A percentile compares a stretch with the other conserved stretches of the same genome.
These are phyloP conservation scores for Pyricularia sp. DNA, from an alignment of 2,329 filamentous ascomycete species.

Conservation along the genomic window DNA sequence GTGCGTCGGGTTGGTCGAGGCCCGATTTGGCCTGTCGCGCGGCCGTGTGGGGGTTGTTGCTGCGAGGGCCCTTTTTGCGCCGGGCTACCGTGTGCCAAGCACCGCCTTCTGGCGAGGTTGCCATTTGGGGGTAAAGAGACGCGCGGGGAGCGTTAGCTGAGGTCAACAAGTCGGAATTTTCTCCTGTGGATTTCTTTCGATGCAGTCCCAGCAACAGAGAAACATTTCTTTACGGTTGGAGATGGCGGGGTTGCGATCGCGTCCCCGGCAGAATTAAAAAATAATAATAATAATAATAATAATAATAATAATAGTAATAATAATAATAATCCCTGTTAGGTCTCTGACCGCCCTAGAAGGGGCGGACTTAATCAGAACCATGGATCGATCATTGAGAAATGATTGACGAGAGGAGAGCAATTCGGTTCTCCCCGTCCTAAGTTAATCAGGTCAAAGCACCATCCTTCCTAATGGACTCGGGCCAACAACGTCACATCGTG, in stretches of 20 bases:
- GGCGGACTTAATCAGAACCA: not conserved
- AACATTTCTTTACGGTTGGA: not conserved
- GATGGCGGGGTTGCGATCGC: not conserved
- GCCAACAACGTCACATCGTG: not conserved
- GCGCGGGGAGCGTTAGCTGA: not conserved
- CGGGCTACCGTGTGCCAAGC: not conserved
- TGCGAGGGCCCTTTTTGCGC: not conserved
- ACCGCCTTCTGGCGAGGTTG: not conserved
- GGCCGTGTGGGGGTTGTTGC: not conserved
- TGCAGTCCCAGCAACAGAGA: not conserved
- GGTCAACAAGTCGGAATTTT: not conserved
- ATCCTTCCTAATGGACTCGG: no score
- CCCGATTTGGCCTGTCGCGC: not conserved
- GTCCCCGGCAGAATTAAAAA: not conserved
- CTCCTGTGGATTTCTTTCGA: not conserved
- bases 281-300: no score
- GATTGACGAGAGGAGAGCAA: not conserved
- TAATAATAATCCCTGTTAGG: not conserved
- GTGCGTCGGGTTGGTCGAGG: not conserved
- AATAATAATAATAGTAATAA: no score
- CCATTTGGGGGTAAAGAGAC: not conserved
- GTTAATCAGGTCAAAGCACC: no score
- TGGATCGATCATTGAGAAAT: not conserved
- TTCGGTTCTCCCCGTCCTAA: no score
- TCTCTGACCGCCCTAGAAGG: not conserved